A percentile compares a stretch with the other conserved stretches of the same genome.
These are phyloP conservation scores for Coemansia sp. DNA, from an alignment of 192 early-diverging fungal genomes.

Conservation along the genomic window DNA sequence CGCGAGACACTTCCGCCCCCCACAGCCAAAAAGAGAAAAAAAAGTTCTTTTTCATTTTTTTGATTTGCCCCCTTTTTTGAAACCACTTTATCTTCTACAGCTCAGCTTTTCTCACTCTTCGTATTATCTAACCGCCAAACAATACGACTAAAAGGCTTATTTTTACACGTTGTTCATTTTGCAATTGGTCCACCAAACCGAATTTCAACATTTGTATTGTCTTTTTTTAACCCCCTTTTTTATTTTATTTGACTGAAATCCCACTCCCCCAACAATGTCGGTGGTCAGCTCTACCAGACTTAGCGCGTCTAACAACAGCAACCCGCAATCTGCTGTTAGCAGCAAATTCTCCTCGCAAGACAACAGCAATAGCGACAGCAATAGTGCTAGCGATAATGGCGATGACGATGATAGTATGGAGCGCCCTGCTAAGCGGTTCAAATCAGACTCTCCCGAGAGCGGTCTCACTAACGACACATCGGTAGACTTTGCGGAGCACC, in stretches of 20 bases:
- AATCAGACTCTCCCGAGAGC: neutral
- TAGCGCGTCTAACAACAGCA: neutral
- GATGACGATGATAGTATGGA: constrained; percentile 11
- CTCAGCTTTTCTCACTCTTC: neutral
- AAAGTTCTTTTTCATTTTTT: neutral
- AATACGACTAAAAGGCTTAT: neutral
- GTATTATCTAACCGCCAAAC: neutral
- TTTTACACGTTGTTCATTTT: constrained; percentile 9
- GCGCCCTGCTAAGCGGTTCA: constrained; percentile 18
- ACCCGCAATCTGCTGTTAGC: constrained; percentile 2
- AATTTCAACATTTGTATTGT: constrained; percentile 1
- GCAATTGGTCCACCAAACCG: neutral
- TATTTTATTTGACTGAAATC: constrained; percentile 7
- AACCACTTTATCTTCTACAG: neutral
- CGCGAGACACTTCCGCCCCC: neutral
- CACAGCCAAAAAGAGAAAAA: constrained; percentile 15
- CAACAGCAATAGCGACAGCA: constrained; percentile 15
- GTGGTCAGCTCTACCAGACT: constrained; percentile 13
- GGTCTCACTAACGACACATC: neutral
- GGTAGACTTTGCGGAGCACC: constrained; percentile 28
- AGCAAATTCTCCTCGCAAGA: constrained; percentile 1
- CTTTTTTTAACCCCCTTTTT: constrained; percentile 5
- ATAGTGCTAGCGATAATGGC: neutral
- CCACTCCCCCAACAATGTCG: constrained; percentile 14
- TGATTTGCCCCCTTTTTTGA: neutral